Evolutionary conservation across 257 asterid species (phyloP).

Genomic region (Solanum dulcamara): DNA sequence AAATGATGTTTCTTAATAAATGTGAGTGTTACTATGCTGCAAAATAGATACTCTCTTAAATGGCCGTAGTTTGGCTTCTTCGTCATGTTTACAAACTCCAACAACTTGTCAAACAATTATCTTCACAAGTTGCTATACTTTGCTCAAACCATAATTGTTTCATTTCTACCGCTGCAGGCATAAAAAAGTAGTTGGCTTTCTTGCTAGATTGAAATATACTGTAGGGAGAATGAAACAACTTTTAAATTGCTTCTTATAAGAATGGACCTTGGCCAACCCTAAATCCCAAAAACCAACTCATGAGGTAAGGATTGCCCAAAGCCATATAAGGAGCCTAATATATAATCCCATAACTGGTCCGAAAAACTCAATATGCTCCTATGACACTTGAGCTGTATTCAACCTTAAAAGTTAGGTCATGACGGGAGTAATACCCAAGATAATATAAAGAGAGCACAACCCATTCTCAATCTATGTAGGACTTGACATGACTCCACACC

Average conservation of each 20-base stretch:
- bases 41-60: not conserved
- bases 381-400: not conserved
- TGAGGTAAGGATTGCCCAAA: not conserved
- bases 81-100: not conserved
- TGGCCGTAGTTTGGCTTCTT: not conserved
- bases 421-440: not conserved
- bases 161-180: not conserved
- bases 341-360: not conserved
- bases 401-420: not conserved
- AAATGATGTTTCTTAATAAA: not conserved
- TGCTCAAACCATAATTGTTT: not conserved
- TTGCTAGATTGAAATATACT: not conserved
- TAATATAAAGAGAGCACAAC: not conserved
- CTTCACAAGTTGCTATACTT: not conserved
- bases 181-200: not conserved
- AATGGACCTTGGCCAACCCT: not conserved
- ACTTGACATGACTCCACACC: not conserved
- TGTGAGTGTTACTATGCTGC: not conserved
- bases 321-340: not conserved
- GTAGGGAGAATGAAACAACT: not conserved
- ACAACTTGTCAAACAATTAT: not conserved
- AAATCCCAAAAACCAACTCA: not conserved
- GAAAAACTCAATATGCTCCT: not conserved
- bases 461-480: not conserved
- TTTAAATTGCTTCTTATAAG: not conserved